These are phyloP conservation scores for Picochlorum sp. DNA, from an alignment of 139 green algal species.

Conservation along the genomic window DNA sequence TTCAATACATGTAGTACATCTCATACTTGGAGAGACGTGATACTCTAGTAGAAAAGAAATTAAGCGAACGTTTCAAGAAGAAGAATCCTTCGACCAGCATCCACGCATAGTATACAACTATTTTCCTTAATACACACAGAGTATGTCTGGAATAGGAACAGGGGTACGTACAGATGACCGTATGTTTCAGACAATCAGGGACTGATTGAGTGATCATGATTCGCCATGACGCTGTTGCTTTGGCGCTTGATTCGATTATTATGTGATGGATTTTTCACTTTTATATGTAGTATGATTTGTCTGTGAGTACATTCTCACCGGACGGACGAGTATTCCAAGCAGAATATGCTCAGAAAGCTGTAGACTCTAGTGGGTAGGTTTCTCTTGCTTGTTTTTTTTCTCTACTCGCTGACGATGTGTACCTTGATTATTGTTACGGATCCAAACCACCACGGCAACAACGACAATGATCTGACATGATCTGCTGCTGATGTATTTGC, in stretches of 20 bases:
- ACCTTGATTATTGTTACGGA: too few relatives aligned
- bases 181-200: neutral
- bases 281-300: constrained; percentile 87
- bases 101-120: neutral
- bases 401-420: too few relatives aligned
- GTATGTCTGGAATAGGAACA: constrained; percentile 76
- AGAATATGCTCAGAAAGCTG: constrained; percentile 97
- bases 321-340: constrained; percentile 97
- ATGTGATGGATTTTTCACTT: neutral
- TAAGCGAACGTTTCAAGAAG: too few relatives aligned
- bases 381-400: too few relatives aligned
- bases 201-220: neutral
- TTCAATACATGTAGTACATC: too few relatives aligned
- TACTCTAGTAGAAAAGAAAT: too few relatives aligned
- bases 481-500: constrained; percentile 9
- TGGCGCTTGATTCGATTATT: too few relatives aligned
- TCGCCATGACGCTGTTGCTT: neutral
- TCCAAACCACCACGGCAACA: too few relatives aligned
- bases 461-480: too few relatives aligned
- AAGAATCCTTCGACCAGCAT: neutral
- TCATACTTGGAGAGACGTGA: too few relatives aligned
- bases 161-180: constrained; percentile 38
- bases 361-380: constrained; percentile 89
- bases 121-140: neutral
- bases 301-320: constrained; percentile 89